Percentiles rank a stretch among this genome's conserved stretches.
phyloP scores from a whole-genome alignment of 495 filamentous ascomycete species.

The Penicillium bovifimosum region DNA sequence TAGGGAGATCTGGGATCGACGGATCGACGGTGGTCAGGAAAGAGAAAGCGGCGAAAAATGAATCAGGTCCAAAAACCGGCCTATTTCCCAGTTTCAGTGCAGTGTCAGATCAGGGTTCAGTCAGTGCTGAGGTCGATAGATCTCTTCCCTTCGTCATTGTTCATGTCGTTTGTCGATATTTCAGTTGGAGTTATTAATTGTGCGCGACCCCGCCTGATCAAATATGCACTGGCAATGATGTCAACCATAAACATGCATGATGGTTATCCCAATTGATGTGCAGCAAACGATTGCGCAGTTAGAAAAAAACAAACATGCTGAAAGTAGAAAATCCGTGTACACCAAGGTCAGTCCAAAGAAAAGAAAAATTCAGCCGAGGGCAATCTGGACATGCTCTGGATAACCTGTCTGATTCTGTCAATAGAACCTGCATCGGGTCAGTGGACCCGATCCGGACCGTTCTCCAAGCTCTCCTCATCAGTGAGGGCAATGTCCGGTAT shows the following conservation, averaged over 20 bases:
- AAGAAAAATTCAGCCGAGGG: neutral
- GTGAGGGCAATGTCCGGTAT: neutral
- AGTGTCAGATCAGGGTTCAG: neutral
- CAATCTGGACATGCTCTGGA: conserved; percentile 4
- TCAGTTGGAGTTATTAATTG: neutral
- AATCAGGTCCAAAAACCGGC: too few relatives aligned
- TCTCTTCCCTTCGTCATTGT: neutral
- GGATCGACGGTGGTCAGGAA: too few relatives aligned
- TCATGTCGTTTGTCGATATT: neutral
- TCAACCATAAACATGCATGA: neutral
- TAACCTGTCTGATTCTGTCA: neutral
- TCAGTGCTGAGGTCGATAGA: neutral
- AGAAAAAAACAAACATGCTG: neutral
- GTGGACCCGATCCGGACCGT: conserved; percentile 12
- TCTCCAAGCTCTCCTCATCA: conserved; percentile 23
- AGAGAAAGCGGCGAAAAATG: neutral
- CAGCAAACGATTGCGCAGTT: neutral
- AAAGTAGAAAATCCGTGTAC: neutral
- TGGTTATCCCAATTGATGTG: neutral
- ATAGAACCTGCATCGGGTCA: neutral
- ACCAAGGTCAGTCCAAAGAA: neutral
- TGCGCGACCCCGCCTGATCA: neutral
- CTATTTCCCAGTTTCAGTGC: neutral
- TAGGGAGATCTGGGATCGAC: neutral
- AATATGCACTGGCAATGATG: too few relatives aligned